phyloP scores from a whole-genome alignment of 768 basidiomycete genomes.

The Hydnomerulius pinastri region DNA sequence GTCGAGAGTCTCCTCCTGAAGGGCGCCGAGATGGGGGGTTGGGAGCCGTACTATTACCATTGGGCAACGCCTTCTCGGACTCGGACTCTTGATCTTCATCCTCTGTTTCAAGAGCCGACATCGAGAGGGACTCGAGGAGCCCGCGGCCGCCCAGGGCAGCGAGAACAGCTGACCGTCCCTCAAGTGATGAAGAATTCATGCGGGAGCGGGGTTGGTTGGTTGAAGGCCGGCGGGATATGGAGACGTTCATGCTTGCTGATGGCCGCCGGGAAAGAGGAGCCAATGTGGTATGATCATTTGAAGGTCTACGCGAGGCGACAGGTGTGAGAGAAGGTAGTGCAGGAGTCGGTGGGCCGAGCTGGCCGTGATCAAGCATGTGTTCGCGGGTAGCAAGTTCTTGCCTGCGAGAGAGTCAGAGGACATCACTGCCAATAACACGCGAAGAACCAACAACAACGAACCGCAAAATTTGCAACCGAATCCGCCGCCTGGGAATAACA shows the following conservation, averaged over 20 bases:
- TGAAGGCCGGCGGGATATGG: constrained; percentile 32
- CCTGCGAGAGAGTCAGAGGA: constrained; percentile 35
- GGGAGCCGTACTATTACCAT: background rate
- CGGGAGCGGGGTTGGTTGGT: constrained; percentile 25
- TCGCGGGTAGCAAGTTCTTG: constrained; percentile 88
- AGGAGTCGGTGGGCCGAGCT: constrained; percentile 70
- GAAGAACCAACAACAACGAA: constrained; percentile 27
- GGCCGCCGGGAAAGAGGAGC: constrained; percentile 20
- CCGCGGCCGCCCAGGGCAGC: constrained; percentile 30
- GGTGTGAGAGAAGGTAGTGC: constrained; percentile 46
- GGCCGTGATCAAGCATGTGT: constrained; percentile 91
- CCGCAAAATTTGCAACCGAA: constrained; percentile 94
- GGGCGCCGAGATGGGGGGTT: constrained; percentile 10
- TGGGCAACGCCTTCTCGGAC: constrained; percentile 12
- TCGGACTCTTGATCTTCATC: constrained; percentile 36
- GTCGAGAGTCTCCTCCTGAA: constrained; percentile 9
- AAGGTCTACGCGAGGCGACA: constrained; percentile 46
- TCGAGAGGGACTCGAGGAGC: constrained; percentile 45
- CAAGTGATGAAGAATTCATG: constrained; percentile 20
- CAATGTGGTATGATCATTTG: constrained; percentile 21
- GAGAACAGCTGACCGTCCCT: constrained; percentile 24
- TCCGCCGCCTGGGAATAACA: constrained; percentile 56
- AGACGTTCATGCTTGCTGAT: constrained; percentile 28
- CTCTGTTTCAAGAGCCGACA: constrained; percentile 56
- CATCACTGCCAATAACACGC: background rate